These are phyloP conservation scores for Hypoxylon rubiginosum DNA, from an alignment of 2,329 filamentous ascomycete genomes.

Conservation along the genomic window DNA sequence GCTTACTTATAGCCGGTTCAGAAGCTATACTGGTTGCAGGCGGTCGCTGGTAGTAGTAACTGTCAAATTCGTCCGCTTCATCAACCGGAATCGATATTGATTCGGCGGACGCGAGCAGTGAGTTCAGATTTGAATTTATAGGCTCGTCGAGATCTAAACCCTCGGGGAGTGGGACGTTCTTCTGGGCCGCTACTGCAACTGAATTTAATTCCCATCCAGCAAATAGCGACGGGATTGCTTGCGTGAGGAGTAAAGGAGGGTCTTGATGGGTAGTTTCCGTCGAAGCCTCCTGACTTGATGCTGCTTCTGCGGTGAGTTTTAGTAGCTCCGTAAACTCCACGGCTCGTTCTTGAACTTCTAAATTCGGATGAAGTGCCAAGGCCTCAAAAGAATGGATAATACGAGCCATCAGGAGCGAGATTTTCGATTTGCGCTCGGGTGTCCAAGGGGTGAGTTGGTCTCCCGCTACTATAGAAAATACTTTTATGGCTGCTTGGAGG, in stretches of 20 bases:
- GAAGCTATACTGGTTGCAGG: constrained; percentile 66
- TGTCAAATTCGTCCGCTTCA: constrained; percentile 75
- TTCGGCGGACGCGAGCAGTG: constrained; percentile 73
- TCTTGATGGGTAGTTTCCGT: constrained; percentile 70
- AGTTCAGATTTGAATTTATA: constrained; percentile 81
- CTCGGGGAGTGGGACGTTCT: constrained; percentile 84
- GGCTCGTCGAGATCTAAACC: constrained; percentile 83
- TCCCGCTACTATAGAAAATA: constrained; percentile 80
- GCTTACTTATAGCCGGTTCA: constrained; percentile 68
- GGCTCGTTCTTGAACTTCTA: constrained; percentile 95
- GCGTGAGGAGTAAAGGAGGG: constrained; percentile 85
- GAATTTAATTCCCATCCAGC: constrained; percentile 90
- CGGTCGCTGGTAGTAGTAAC: constrained; percentile 72
- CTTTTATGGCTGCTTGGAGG: constrained; percentile 86
- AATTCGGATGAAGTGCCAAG: constrained; percentile 82
- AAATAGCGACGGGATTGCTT: constrained; percentile 91
- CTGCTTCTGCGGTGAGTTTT: constrained; percentile 86
- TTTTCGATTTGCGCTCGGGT: constrained; percentile 77
- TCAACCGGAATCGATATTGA: constrained; percentile 62
- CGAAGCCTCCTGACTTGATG: constrained; percentile 73
- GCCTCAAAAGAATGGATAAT: constrained; percentile 86
- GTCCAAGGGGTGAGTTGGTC: constrained; percentile 78
- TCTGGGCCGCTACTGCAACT: constrained; percentile 84
- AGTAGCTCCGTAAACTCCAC: constrained; percentile 94
- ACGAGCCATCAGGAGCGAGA: constrained; percentile 82